A percentile compares a stretch with the other conserved stretches of the same genome.
phyloP scores from a whole-genome alignment of 495 filamentous ascomycete species.

The Paragyromitra xinjiangensis region DNA sequence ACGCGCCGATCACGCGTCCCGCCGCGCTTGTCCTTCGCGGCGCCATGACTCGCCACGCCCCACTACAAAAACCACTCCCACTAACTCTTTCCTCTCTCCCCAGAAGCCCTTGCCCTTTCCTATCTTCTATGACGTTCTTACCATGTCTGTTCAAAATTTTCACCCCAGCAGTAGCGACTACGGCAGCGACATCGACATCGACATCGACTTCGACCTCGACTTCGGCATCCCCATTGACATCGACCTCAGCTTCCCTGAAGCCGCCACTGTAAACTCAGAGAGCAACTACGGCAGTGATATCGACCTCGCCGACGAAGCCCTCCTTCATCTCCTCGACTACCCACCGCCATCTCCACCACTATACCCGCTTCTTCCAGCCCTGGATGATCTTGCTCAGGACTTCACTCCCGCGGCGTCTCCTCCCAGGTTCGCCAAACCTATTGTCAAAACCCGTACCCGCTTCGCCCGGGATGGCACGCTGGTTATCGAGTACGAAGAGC shows the following conservation, averaged over 20 bases:
- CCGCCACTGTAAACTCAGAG: conserved; percentile 7
- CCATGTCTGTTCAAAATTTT: background rate
- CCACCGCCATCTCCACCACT: background rate
- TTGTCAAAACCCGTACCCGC: conserved; percentile 22
- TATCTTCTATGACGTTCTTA: background rate
- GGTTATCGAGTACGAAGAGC: conserved; percentile 34
- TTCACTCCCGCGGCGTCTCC: background rate
- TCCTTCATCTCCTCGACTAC: conserved; percentile 48
- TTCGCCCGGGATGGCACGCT: conserved; percentile 13
- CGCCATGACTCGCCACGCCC: background rate
- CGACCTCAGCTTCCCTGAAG: background rate
- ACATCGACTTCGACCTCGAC: background rate
- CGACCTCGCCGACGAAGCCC: conserved; percentile 32
- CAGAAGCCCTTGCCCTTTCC: conserved; percentile 1
- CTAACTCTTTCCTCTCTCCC: background rate
- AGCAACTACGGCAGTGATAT: conserved; percentile 61
- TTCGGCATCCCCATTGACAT: background rate
- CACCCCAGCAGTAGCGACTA: conserved; percentile 20
- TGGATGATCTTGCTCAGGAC: conserved; percentile 13
- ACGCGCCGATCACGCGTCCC: no score
- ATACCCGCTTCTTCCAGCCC: background rate
- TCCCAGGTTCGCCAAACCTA: background rate
- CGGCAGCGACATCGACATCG: conserved; percentile 31
- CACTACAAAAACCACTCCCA: background rate
- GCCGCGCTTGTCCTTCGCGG: no score